Evolutionary conservation across 768 basidiomycete genomes (phyloP), one percentile per base, ranked within the genome.

Genomic region (Pleurotus salmoneostramineus): DNA sequence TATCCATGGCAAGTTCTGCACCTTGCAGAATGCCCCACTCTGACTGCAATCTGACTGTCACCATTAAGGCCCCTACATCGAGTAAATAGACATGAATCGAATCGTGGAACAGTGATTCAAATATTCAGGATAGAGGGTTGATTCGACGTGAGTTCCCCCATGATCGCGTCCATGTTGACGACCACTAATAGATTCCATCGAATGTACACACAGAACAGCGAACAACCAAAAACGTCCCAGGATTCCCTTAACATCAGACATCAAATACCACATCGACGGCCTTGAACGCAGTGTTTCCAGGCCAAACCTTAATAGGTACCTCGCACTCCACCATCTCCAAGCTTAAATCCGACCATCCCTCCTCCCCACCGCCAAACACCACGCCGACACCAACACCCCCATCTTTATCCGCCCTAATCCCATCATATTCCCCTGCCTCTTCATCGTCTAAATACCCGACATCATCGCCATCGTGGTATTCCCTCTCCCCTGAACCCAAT

Each of bases 281-380:
- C 70, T 83, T 87, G 72, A 91, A 94, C 45, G 87, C 89, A 3
- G 92, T 95, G 72, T 93, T 94, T 45, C 92, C 92, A 8, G 94
- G 87, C 82, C 89, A 95, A 1, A 97, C 89, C 63, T 71, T 83
- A 57, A 98, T 83, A 15, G 93, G 92, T 44, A 98, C 90, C 69
- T 95, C 91, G 65, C 95, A 97, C 70, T 97, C 96, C 14, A 98
- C 93, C 59, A 87, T 91, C 79, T 98, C 95, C 27, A 88, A 79
- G 65, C 70, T 76, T 8, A 90, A 80, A 58, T 87, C 85, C 56
- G 65, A 65, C 91, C 89, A 93, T 1, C 77, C 85, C 4, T 76
- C 78, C 58, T 84, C 83, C n/a, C 71, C 73, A 0, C 80, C 83
- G 4, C 74, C 79, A 69, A 74, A 80, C 54, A 77, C 79, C 31